Base-by-base conservation (phyloP, 805 yeast species). In the Starmerella apicola region DNA sequence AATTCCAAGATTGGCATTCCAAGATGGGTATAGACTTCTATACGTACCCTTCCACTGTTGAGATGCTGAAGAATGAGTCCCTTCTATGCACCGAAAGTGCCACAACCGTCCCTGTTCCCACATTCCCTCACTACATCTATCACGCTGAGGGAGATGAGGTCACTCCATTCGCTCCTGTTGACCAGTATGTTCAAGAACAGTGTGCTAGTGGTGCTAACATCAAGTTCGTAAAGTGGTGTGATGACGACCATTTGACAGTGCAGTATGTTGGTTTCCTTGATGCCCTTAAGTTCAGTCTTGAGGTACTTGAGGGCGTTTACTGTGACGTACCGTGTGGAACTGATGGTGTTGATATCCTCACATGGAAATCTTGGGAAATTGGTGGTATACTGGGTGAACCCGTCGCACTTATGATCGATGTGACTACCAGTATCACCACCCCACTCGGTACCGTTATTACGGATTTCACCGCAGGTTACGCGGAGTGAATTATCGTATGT, bases 111-210 rank as follows among this genome's bases (percentile, higher is more conserved):
- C n/a, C 45, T 13, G 33, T 39, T 7, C 55, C 55, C 3, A 37
- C 27, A 13, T 38, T 41, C 22, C 57, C 56, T 2, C 55, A 51
- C 23, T 51, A 32, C 38, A 45, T 53, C 20, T 51, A 42, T 44
- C 55, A 53, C 31, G 53, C 55, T n/a, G 39, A 29, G 12, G 15
- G 19, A 9, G 57, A 53, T 32, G 53, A 51, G 31, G 40, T 53
- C 28, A 49, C 48, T 26, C 51, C 52, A 5, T 27, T 36, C 35
- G 39, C 20, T 3, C 31, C 32, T 18, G 54, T 50, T 12, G 47
- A 49, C 24, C 28, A 36, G 30, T 41, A 37, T 19, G 36, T 41
- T 16, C 20, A 18, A 9, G 32, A 41, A 35, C 41, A 38, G 36
- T 43, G 46, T 19, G n/a, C n/a, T n/a, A 26, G 13, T 6, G 46